These are phyloP conservation scores for Lactarius trivialis DNA, from an alignment of 768 basidiomycete genomes.

Conservation along the genomic window DNA sequence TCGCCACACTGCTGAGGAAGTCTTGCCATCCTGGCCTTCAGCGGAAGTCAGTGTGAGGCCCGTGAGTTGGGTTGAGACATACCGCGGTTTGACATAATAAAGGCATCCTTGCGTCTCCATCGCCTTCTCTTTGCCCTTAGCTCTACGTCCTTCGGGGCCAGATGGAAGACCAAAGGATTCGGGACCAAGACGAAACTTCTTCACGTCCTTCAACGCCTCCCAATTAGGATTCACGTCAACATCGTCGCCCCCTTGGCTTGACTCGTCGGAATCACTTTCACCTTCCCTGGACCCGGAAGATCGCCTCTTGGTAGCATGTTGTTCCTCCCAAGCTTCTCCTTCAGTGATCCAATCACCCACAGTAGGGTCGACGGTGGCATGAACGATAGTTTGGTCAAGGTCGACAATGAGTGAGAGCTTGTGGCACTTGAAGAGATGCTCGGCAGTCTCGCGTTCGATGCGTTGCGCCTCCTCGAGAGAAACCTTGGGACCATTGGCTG, in stretches of 20 bases:
- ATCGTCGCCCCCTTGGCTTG: conserved; percentile 29
- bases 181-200: conserved; percentile 80
- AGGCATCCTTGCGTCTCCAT: conserved; percentile 79
- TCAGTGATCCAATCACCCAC: conserved; percentile 95
- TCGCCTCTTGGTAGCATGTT: conserved; percentile 35
- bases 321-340: conserved; percentile 72
- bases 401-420: conserved; percentile 96
- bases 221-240: conserved; percentile 84
- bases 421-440: conserved; percentile 64
- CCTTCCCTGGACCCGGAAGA: conserved; percentile 29
- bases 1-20: conserved; percentile 66
- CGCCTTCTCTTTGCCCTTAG: conserved; percentile 54
- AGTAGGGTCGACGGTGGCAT: conserved; percentile 97
- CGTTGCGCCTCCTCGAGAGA: conserved; percentile 88
- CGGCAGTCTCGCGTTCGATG: conserved; percentile 77
- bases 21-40: conserved; percentile 72
- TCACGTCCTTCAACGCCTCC: conserved; percentile 85
- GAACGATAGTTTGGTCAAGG: conserved; percentile 97
- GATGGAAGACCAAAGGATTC: conserved; percentile 53
- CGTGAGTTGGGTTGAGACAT: conserved; percentile 26
- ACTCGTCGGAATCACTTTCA: conserved; percentile 37
- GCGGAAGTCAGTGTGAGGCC: conserved; percentile 16
- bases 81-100: conserved; percentile 99
- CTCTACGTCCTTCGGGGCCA: conserved; percentile 33
- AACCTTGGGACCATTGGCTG: conserved; percentile 84